Conservation (phyloP, 2,329 filamentous ascomycete genomes). For the Rachicladosporium sp. region DNA sequence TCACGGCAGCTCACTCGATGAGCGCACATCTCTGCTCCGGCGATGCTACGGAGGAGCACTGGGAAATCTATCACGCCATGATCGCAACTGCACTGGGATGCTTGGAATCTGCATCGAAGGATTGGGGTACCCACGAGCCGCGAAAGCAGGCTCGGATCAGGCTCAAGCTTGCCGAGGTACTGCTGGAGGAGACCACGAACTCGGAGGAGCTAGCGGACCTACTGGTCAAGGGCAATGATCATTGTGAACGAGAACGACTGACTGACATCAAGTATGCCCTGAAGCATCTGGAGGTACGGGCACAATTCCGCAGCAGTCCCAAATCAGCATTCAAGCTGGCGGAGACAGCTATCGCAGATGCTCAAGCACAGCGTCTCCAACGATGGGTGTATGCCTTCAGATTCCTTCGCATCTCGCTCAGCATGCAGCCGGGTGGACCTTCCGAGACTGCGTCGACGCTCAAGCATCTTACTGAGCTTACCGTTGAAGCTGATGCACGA, state of each 20-base stretch:
- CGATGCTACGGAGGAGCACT: conserved; percentile 27
- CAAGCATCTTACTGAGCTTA: conserved; percentile 56
- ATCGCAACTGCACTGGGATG: conserved; percentile 62
- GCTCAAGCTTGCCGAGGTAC: conserved; percentile 57
- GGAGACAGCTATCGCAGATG: conserved; percentile 56
- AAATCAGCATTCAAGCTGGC: conserved; percentile 62
- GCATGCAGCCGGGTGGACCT: conserved; percentile 47
- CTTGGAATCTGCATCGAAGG: conserved; percentile 56
- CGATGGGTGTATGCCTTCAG: conserved; percentile 69
- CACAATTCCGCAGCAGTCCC: conserved; percentile 57
- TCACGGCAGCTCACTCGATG: conserved; percentile 52
- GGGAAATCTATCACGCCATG: conserved; percentile 59
- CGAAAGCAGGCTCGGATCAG: conserved; percentile 59
- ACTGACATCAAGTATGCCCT: conserved; percentile 64
- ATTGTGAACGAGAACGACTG: conserved; percentile 41
- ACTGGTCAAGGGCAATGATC: conserved; percentile 50
- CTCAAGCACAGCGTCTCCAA: conserved; percentile 54
- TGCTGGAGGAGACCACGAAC: conserved; percentile 68
- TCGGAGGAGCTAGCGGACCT: conserved; percentile 59
- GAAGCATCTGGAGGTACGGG: conserved; percentile 59
- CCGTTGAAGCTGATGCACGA: conserved; percentile 44
- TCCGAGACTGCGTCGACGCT: conserved; percentile 51
- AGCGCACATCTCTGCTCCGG: conserved; percentile 34
- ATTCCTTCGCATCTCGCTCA: conserved; percentile 58
- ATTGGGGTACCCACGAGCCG: conserved; percentile 43